Evolutionary conservation across 768 basidiomycete species (phyloP), one percentile per base, ranked within the genome.

Genomic region (Termitomyces sp.): DNA sequence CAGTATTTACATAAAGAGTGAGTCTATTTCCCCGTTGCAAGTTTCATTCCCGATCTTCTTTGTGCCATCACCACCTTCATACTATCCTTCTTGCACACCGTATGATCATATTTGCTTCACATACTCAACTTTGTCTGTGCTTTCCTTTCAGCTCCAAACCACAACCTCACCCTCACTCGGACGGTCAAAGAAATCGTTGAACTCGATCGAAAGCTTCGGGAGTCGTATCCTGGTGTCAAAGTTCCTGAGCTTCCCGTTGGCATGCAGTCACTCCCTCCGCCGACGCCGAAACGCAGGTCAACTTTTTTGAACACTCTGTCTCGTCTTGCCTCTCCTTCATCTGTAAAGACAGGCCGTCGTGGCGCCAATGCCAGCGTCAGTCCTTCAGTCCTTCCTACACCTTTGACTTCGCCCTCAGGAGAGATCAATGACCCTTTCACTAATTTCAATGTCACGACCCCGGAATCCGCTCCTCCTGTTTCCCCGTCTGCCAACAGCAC

Each of bases 1-100:
- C 76, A 87, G 82, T 68, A 80, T 94, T 67, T 94, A 94, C 78
- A 84, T 94, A 74, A 94, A 92, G 81, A 94, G 92, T 93, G 72
- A 78, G 90, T 83, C 50, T 51, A 55, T 35, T 62, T 65, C 66
- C 63, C 67, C 58, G 38, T 52, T 32, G 16, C 51, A 30, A 44
- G 47, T 55, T 57, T 62, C 54, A 60, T 59, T 9, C 33, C 52
- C 56, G 51, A 61, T 58, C 53, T 48, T 48, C 59, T 47, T 49
- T 54, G 22, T 46, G 24, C 43, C 45, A 43, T 53, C 43, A 40
- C 41, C 44, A 14, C 54, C 26, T 61, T 52, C 41, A 49, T 41
- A 35, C 48, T 52, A 47, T 54, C 30, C 36, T 55, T 57, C 44
- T 28, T 22, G 16, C 30, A 22, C 52, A 22, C 56, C 38, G n/a